A percentile compares a stretch with the other conserved stretches of the same genome.
These are phyloP conservation scores for Aspergillus ibericus DNA, from an alignment of 2,329 filamentous ascomycete genomes.

Conservation along the genomic window DNA sequence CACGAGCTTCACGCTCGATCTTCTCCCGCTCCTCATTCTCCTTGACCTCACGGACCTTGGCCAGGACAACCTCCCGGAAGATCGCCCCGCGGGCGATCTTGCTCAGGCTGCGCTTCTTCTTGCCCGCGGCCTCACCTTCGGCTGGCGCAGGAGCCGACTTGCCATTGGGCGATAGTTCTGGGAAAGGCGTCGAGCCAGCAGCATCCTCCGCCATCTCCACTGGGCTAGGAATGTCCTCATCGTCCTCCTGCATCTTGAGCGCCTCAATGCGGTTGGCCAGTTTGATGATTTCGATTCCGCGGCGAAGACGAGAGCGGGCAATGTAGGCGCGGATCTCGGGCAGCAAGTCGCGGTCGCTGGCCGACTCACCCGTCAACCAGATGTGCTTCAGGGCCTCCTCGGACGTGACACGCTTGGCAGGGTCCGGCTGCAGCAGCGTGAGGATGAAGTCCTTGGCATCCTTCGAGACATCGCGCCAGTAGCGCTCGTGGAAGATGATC, in stretches of 20 bases:
- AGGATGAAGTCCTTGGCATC: conserved; percentile 96
- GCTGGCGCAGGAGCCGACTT: conserved; percentile 14
- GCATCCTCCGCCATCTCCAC: conserved; percentile 53
- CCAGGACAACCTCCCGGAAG: conserved; percentile 90
- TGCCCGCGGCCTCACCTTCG: conserved; percentile 26
- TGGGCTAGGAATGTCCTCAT: conserved; percentile 64
- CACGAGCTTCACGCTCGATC: conserved; percentile 59
- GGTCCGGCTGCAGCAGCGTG: conserved; percentile 73
- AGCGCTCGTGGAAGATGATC: conserved; percentile 94
- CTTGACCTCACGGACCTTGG: conserved; percentile 91
- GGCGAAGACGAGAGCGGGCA: conserved; percentile 83
- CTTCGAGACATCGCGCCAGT: conserved; percentile 95
- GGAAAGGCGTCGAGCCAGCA: conserved; percentile 26
- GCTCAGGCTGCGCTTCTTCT: conserved; percentile 55
- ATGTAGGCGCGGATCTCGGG: conserved; percentile 96
- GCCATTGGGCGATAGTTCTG: conserved; percentile 20
- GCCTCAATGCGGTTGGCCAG: conserved; percentile 92
- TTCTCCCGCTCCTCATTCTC: conserved; percentile 75
- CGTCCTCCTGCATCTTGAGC: conserved; percentile 90
- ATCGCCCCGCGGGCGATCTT: conserved; percentile 68
- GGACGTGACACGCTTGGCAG: conserved; percentile 74
- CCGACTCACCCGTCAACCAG: conserved; percentile 89
- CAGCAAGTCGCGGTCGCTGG: conserved; percentile 93
- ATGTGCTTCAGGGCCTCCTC: conserved; percentile 76
- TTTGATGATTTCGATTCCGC: conserved; percentile 95